These are phyloP conservation scores for Aspergillus caelatus DNA, from an alignment of 2,329 filamentous ascomycete species.

Conservation along the genomic window DNA sequence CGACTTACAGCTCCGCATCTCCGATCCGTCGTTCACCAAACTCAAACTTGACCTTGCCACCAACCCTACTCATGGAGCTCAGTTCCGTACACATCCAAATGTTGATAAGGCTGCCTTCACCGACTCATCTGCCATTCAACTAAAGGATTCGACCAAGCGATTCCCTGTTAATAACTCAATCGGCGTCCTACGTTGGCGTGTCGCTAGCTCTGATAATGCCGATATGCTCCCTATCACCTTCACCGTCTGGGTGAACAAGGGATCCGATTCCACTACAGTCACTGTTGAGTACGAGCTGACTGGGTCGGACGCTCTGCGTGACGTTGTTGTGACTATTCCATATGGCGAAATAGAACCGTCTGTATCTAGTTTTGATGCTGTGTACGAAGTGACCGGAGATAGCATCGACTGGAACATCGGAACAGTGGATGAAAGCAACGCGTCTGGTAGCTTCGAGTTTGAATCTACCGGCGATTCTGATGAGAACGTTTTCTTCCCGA, in stretches of 20 bases:
- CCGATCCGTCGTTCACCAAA: constrained; percentile 86
- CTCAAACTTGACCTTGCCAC: constrained; percentile 81
- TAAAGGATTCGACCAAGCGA: constrained; percentile 82
- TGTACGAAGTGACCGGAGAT: constrained; percentile 91
- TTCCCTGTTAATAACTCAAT: constrained; percentile 96
- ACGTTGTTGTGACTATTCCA: constrained; percentile 86
- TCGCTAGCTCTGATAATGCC: constrained; percentile 75
- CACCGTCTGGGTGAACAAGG: constrained; percentile 96
- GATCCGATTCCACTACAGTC: constrained; percentile 78
- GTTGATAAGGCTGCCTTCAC: constrained; percentile 90
- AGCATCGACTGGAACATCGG: constrained; percentile 94
- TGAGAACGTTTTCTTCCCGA: constrained; percentile 97
- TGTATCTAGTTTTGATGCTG: constrained; percentile 89
- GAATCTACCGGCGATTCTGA: constrained; percentile 82
- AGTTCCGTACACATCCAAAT: constrained; percentile 95
- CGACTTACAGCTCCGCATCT: constrained; percentile 87
- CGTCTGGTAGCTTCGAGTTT: constrained; percentile 89
- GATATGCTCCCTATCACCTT: constrained; percentile 89
- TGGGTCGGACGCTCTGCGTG: constrained; percentile 74
- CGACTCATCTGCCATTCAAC: constrained; percentile 79
- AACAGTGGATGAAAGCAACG: constrained; percentile 77
- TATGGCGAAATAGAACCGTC: constrained; percentile 82
- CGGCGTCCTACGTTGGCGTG: constrained; percentile 88
- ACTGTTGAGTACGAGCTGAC: constrained; percentile 96
- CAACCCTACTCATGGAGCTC: constrained; percentile 77